Evolutionary conservation across 2,329 filamentous ascomycete species (phyloP), one percentile per base, ranked within the genome.

Genomic region (Cladophialophora immunda): DNA sequence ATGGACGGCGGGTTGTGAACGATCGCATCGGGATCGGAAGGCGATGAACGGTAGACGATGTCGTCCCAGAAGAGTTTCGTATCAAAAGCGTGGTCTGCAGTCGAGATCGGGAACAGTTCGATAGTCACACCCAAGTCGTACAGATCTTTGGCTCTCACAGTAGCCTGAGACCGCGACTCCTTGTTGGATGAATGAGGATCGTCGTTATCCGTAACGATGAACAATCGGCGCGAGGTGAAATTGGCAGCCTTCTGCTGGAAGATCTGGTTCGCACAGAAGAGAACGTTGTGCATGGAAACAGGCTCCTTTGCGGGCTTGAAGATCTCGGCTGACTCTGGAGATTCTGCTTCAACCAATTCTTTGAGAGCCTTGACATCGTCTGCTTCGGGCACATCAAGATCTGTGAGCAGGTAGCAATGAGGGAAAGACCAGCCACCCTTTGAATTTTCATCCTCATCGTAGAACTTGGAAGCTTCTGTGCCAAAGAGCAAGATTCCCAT

Each of bases 241-340:
- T 97, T 98, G 19, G 95, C 89, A 0, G 95, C 94, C 77, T 92
- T 97, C 2, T 92, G 97, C 0, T 94, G 97, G 76, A 99, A 97
- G 59, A 98, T 92, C 75, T 97, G 93, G 72, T 98, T 98, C 41
- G 93, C 94, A 73, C 94, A 97, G 76, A 97, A 97, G 1, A 99
- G 84, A 2, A 99, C 86, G 73, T 94, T 97, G 9, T 92, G 88
- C 90, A 99, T 97, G 36, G 89, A 89, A 0, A 91, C 89, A 1
- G 85, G 82, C 63, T 94, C 88, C 3, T 86, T 81, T 0, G 92
- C 87, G 1, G 94, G 89, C 5, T 85, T 84, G 38, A 98, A 80
- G 3, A 97, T 80, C 8, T 89, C 85, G 2, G 88, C 83, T 0
- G 88, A 86, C 65, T 91, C 69, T 6, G 71, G 65, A 61, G 47